Evolutionary conservation across 495 filamentous ascomycete genomes (phyloP).

Genomic region (Podospora fimiseda): DNA sequence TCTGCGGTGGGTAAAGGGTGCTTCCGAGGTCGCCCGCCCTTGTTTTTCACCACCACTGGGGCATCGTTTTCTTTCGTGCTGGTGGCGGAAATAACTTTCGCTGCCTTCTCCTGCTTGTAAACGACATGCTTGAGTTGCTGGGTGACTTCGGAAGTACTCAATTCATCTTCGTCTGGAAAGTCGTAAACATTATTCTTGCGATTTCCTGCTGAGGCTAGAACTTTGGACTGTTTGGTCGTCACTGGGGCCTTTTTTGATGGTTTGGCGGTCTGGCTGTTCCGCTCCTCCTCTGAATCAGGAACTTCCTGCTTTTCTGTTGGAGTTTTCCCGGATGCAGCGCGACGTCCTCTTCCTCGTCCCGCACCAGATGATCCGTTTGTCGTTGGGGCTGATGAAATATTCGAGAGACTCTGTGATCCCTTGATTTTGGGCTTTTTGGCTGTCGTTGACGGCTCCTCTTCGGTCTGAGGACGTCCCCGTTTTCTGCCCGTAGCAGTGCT

Average conservation of each 20-base stretch:
- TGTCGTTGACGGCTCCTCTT: conserved; percentile 16
- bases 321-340: neutral
- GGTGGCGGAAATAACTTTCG: neutral
- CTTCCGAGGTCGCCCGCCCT: conserved; percentile 20
- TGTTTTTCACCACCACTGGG: conserved; percentile 11
- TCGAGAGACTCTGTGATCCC: too few relatives aligned
- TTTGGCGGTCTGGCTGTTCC: conserved; percentile 8
- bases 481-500: conserved; percentile 11
- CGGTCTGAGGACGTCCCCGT: conserved; percentile 12
- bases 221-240: conserved; percentile 4
- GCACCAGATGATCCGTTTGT: conserved; percentile 18
- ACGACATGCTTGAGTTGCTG: neutral
- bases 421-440: conserved; percentile 31
- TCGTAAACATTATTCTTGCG: conserved; percentile 29
- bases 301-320: conserved; percentile 11
- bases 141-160: conserved; percentile 2
- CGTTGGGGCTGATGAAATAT: conserved; percentile 9
- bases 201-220: neutral
- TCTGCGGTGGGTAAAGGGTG: neutral
- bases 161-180: conserved; percentile 35
- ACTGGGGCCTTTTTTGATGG: neutral
- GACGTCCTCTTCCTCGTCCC: neutral
- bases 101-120: neutral
- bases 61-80: neutral
- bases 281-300: conserved; percentile 23